Base-by-base conservation (phyloP, 352 stramenopile species). In the Phytophthora melonis region DNA sequence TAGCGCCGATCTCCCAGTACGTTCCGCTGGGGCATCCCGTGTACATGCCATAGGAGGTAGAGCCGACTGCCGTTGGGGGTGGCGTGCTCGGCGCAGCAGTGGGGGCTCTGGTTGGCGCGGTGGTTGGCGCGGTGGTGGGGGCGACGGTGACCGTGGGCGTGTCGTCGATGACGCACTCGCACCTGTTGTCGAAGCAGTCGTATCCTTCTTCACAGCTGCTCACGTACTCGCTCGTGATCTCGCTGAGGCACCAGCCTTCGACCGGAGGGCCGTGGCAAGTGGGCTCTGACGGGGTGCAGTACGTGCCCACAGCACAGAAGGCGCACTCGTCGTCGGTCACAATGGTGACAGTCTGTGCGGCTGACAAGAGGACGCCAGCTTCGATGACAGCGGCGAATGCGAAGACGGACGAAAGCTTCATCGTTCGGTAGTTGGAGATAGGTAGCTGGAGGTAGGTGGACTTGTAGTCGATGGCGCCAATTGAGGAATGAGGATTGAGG, bases 121-220 rank as follows among this genome's bases (percentile, higher is more conserved):
- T 19, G 0, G 41, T 50, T 6, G 50, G 50, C 10, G 47, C 19
- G 3, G n/a, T 19, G 10, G 47, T 54, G 3, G 47, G 47, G 4
- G 49, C 56, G 0, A 39, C 27, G 13, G 49, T 61, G 0, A 50
- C 41, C 25, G 27, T 13, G 5, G 41, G 41, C 2, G 55, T 63
- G n/a, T 78, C 70, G 11, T 76, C 72, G 50, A 79, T 73, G 27
- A 79, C 59, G 19, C 72, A 79, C 34, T 76, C 58, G 30, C 72
- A 79, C 58, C 67, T 52, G 58, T 71, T 73, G 45, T 79, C 62
- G 25, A 64, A 67, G 68, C 72, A 79, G 18, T 79, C 72, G 58
- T 70, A 79, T 21, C 72, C 72, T 2, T 71, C 58, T 5, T 36
- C 49, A 55, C 72, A 78, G 13, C 66, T 68, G 21, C 52, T 21